Conservation (phyloP, 73 alveolate species). For the Breviolum minutum region DNA sequence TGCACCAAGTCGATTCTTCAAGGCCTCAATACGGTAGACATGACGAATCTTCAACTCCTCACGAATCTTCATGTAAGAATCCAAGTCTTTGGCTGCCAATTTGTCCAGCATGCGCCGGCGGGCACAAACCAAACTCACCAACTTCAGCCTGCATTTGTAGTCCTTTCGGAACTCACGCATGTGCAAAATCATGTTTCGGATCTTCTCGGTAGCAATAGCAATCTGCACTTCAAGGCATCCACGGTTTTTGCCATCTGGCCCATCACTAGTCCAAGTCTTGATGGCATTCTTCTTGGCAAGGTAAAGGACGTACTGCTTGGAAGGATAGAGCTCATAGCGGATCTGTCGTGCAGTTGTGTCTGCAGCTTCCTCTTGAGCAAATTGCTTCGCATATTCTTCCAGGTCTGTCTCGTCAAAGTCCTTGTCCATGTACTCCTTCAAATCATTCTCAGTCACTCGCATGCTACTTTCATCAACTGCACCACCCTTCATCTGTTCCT, state of each 20-base stretch:
- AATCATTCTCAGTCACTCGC: neutral
- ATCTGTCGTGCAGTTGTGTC: conserved; percentile 10
- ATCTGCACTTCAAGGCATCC: conserved; percentile 59
- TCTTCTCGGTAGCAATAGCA: conserved; percentile 60
- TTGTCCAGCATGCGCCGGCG: conserved; percentile 63
- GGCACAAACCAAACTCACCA: conserved; percentile 31
- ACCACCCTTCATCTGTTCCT: too few species aligned
- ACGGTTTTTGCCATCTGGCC: conserved; percentile 56
- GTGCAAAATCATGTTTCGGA: conserved; percentile 69
- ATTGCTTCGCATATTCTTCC: conserved; percentile 13
- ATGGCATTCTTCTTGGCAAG: conserved; percentile 65
- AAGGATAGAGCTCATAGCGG: conserved; percentile 13
- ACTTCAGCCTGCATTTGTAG: conserved; percentile 70
- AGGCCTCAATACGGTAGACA: conserved; percentile 42
- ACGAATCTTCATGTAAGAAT: conserved; percentile 74
- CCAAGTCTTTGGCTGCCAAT: conserved; percentile 39
- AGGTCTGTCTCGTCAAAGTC: conserved; percentile 28
- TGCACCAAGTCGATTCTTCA: conserved; percentile 13
- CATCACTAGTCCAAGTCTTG: conserved; percentile 46
- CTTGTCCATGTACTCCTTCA: conserved; percentile 11
- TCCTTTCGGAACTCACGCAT: conserved; percentile 53
- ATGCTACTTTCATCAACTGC: neutral
- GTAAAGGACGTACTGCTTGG: conserved; percentile 34
- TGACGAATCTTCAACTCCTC: conserved; percentile 70
- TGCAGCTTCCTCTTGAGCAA: neutral